These are phyloP conservation scores for Pyricularia grisea DNA, from an alignment of 2,329 filamentous ascomycete species.

Conservation along the genomic window DNA sequence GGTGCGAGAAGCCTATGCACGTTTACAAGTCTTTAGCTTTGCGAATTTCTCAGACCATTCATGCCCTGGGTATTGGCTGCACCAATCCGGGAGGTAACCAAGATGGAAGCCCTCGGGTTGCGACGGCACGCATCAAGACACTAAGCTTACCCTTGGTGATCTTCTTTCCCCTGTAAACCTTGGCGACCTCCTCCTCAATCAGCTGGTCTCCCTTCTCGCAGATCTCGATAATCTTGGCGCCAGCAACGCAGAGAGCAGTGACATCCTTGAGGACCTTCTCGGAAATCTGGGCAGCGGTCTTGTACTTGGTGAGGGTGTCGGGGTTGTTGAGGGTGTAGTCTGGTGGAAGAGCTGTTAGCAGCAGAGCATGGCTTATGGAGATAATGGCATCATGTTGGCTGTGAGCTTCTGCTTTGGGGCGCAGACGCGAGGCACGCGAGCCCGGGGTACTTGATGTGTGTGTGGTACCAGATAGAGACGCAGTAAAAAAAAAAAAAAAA, in stretches of 20 bases:
- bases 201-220: constrained; percentile 95
- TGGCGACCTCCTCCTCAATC: constrained; percentile 82
- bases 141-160: constrained; percentile 66
- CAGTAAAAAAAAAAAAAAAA: constrained; percentile 4
- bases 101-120: neutral
- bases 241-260: constrained; percentile 62
- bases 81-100: neutral
- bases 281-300: constrained; percentile 89
- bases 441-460: constrained; percentile 6
- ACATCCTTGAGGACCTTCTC: constrained; percentile 92
- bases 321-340: constrained; percentile 87
- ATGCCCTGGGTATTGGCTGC: neutral
- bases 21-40: neutral
- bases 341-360: constrained; percentile 23
- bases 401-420: neutral
- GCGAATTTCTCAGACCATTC: neutral
- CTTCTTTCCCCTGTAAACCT: constrained; percentile 99
- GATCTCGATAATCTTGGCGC: constrained; percentile 85
- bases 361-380: neutral
- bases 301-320: constrained; percentile 97
- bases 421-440: constrained; percentile 5
- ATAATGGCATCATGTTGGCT: neutral
- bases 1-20: constrained; percentile 70
- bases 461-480: constrained; percentile 12
- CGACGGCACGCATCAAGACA: neutral